Base-by-base conservation (phyloP, 2,329 filamentous ascomycete genomes). In the Penicillium fuscoglaucum region DNA sequence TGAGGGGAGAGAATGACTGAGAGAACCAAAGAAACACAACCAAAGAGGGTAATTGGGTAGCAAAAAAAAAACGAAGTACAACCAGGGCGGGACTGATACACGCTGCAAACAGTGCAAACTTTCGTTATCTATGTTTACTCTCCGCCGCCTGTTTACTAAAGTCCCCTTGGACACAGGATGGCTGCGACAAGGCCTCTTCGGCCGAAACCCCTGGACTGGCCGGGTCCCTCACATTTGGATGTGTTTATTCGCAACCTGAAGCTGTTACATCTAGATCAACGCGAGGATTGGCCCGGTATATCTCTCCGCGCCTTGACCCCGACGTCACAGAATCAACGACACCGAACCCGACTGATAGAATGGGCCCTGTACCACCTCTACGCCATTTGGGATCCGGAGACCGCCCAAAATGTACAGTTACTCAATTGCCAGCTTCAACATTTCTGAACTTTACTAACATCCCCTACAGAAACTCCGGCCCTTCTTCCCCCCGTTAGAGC, bases 361-460 rank as follows among this genome's bases (percentile, higher is more conserved):
- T 98, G 93, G 91, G 86, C 89, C 0, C 79, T 98, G n/a, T 96
- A 90, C 74, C 88, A 90, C 52, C 83, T 99, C 15, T 96, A 96
- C 73, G 82, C 84, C 39, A 78, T 96, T 3, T 97, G 91, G 89
- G 90, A 97, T 70, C 84, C 85, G 0, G 84, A 88, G 12, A 89
- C 90, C 67, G 85, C 92, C 19, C 83, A 84, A 62, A 88, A 88
- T 78, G 90, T 91, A 81, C 44, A 54, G 52, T 41, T 17, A 19
- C 44, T 21, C 39, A 40, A 40, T 29, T 17, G 7, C 24, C 26
- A 19, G 46, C 29, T n/a, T n/a, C n/a, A n/a, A n/a, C n/a, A n/a
- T n/a, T n/a, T 43, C n/a, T 17, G 40, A 31, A 24, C 4, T 13
- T 43, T 47, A 41, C 62, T 63, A 53, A 66, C 49, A 29, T 44